These are phyloP conservation scores for Chalciporus chontae DNA, from an alignment of 768 basidiomycete species.

Conservation along the genomic window DNA sequence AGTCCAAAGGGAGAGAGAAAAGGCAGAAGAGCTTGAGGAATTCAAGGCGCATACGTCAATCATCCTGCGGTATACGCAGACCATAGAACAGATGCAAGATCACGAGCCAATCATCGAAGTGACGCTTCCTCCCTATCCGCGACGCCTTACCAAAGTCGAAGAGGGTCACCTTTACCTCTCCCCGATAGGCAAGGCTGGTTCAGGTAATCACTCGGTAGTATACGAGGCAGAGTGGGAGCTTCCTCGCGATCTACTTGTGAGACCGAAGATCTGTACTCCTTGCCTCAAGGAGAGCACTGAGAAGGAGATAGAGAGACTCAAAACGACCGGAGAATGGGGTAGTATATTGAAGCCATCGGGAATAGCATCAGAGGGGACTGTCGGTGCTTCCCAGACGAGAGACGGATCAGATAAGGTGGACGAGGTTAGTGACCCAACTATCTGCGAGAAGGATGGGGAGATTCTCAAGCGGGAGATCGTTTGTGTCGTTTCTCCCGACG, in stretches of 20 bases:
- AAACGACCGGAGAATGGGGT: conserved; percentile 20
- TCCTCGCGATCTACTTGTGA: conserved; percentile 39
- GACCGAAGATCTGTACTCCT: conserved; percentile 32
- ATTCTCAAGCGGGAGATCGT: conserved; percentile 18
- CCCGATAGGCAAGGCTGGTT: conserved; percentile 34
- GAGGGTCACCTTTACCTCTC: conserved; percentile 52
- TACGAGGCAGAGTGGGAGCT: conserved; percentile 51
- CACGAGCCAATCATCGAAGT: conserved; percentile 29
- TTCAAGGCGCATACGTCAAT: conserved; percentile 15
- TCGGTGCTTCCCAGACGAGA: not conserved
- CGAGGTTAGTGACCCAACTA: not conserved
- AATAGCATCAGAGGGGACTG: conserved; percentile 8
- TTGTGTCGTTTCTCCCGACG: conserved; percentile 2
- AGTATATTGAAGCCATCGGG: conserved; percentile 7
- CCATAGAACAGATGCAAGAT: conserved; percentile 21
- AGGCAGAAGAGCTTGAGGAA: conserved; percentile 10
- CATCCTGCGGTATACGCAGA: conserved; percentile 19
- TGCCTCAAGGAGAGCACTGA: conserved; percentile 36
- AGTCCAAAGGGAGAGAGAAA: conserved; percentile 1
- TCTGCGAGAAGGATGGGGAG: conserved; percentile 6
- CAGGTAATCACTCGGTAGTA: conserved; percentile 52
- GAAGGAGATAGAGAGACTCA: conserved; percentile 20
- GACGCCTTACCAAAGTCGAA: conserved; percentile 19
- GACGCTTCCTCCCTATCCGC: conserved; percentile 25
- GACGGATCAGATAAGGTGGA: conserved; percentile 1